These are phyloP conservation scores for Pichia inconspicua DNA, from an alignment of 1,139 yeast species.

Conservation along the genomic window DNA sequence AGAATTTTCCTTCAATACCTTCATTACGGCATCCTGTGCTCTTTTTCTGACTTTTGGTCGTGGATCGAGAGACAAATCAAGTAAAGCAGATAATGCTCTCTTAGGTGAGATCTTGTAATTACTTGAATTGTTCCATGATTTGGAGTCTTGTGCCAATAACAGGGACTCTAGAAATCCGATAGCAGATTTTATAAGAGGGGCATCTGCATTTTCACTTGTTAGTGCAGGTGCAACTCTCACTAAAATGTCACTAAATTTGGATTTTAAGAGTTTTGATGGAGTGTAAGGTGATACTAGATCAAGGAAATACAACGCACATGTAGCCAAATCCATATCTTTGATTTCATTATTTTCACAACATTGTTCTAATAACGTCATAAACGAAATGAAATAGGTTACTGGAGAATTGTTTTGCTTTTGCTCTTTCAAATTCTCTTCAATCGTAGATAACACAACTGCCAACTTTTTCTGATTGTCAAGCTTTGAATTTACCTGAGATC, in stretches of 20 bases:
- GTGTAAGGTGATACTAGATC: slow-evolving; percentile 74
- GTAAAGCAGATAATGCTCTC: slow-evolving; percentile 72
- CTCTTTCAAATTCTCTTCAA: slow-evolving; percentile 78
- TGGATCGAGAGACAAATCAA: slow-evolving; percentile 76
- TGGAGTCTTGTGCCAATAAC: slow-evolving; percentile 70
- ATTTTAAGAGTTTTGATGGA: slow-evolving; percentile 57
- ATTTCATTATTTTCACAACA: slow-evolving; percentile 43
- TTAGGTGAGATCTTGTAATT: slow-evolving; percentile 59
- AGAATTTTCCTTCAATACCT: slow-evolving; percentile 56
- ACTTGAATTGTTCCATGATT: slow-evolving; percentile 57
- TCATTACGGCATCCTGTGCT: slow-evolving; percentile 77
- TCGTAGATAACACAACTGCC: slow-evolving; percentile 72
- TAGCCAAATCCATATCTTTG: slow-evolving; percentile 58
- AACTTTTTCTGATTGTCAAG: slow-evolving; percentile 76
- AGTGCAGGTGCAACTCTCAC: slow-evolving; percentile 76
- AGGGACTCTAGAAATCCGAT: slow-evolving; percentile 79
- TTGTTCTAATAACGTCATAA: slow-evolving; percentile 74
- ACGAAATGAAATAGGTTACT: slow-evolving; percentile 65
- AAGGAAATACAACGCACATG: slow-evolving; percentile 72
- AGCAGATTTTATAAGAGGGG: slow-evolving; percentile 79
- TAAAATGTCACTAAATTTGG: slow-evolving; percentile 71
- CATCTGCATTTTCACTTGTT: slow-evolving; percentile 61
- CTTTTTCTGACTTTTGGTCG: slow-evolving; percentile 95
- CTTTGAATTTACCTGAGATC: slow-evolving; percentile 66
- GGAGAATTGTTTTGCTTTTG: slow-evolving; percentile 50